Base-by-base conservation (phyloP, 306 rosid genomes). In the Glycine tomentella region DNA sequence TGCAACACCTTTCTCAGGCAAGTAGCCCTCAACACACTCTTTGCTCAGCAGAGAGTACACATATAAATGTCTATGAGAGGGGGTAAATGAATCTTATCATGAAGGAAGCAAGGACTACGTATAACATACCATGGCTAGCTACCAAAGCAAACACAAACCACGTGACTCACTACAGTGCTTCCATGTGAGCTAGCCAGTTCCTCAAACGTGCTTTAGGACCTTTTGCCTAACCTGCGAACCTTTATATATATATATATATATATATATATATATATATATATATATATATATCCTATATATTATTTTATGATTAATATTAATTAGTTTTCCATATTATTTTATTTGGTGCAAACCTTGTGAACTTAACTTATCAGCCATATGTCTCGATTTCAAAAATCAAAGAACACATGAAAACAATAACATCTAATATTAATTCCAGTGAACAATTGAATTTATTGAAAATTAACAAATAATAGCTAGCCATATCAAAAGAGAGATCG, bases 101-200 rank as follows among this genome's bases (percentile, higher is more conserved):
- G 20, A 20, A 45, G 80, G 45, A 74, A 68, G 74, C 40, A 14
- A 49, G 1, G 15, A 3, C 16, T 33, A 40, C 49, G 50, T 15
- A 46, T 65, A 36, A 16, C 33, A 20, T 49, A 17, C 63, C 25
- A 66, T 38, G 72, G 51, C 12, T 20, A 20, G 20, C 20, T n/a
- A 38, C 62, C 52, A 31, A 45, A 40, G 58, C 49, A 56, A 72
- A 52, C 44, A 56, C 12, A 74, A 74, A 59, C 46, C 81, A 55
- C 74, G 15, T 40, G 69, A 74, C 63, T 40, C 61, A 74, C 70
- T 10, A 71, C 80, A 81, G 87, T 76, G 57, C 20, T 20, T 20
- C 44, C 89, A 80, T 72, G 83, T 80, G 81, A 80, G 59, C 20
- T 1, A 20, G 20, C 20, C 20, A 20, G 20, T 20, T 20, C 68